Evolutionary conservation across 108 stramenopile genomes (phyloP).

Genomic region (Stephanodiscus triporus): DNA sequence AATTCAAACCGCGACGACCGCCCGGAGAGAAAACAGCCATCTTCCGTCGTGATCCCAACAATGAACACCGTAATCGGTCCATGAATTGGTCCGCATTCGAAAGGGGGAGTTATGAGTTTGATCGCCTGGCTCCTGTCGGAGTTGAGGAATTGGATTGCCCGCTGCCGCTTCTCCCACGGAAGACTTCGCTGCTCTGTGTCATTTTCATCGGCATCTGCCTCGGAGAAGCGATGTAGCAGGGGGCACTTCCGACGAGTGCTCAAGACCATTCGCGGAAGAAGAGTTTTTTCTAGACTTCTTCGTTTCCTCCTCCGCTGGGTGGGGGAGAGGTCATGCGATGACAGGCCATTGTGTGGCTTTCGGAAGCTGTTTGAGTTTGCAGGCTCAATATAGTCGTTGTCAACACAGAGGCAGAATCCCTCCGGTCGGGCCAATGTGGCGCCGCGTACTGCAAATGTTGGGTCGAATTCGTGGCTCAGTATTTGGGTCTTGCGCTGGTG

Average conservation of each 20-base stretch:
- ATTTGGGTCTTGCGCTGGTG: constrained; percentile 5
- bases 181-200: background rate
- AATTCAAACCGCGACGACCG: constrained; percentile 68
- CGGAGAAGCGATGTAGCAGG: constrained; percentile 38
- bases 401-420: constrained; percentile 78
- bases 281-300: constrained; percentile 15
- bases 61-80: constrained; percentile 77
- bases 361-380: constrained; percentile 5
- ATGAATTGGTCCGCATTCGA: constrained; percentile 64
- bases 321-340: background rate
- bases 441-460: constrained; percentile 79
- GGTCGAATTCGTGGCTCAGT: constrained; percentile 29
- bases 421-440: constrained; percentile 76
- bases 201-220: constrained; percentile 27
- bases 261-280: constrained; percentile 41
- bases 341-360: constrained; percentile 5
- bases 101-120: constrained; percentile 73
- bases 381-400: constrained; percentile 39
- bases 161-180: constrained; percentile 47
- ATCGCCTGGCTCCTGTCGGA: constrained; percentile 64
- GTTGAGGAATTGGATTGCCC: constrained; percentile 78
- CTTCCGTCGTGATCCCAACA: constrained; percentile 85
- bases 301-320: constrained; percentile 18
- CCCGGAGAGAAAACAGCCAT: constrained; percentile 87
- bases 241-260: constrained; percentile 40